Base-by-base conservation (phyloP, 768 basidiomycete genomes). In the Xerocomellus intermedius region DNA sequence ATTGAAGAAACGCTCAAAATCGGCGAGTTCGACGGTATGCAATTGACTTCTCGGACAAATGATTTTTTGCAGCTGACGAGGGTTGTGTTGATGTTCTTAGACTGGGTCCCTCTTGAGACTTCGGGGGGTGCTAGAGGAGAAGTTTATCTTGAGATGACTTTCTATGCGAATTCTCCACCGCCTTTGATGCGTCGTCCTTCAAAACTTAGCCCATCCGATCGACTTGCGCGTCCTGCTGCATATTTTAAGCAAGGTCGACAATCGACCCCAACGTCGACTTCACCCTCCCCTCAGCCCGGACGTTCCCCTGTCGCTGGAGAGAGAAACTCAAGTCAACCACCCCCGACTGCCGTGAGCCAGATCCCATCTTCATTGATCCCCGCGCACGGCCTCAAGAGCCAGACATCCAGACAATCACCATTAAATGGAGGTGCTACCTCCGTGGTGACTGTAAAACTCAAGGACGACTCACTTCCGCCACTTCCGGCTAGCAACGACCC, bases 61-160 rank as follows among this genome's bases (percentile, higher is more conserved):
- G 4, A 26, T 54, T 7, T 13, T 13, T 51, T 24, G 17, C 24
- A 28, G 16, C 47, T 68, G 42, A 62, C 50, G 19, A 41, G 17
- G 22, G 16, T 14, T 50, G 21, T n/a, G n/a, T 17, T 24, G 14
- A 17, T 54, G 28, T n/a, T n/a, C 26, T 28, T 33, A 90, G 89
- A 89, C 62, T 91, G 89, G 89, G 78, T 89, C 16, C 69, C 74
- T 42, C 76, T 91, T 42, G 73, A 77, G 52, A 72, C 79, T 32
- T 80, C 82, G 44, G 85, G 83, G 3, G 80, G 83, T 8, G 77
- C 83, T 49, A 84, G 90, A 22, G 95, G 95, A 7, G 91, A 97
- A 50, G 60, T 96, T 10, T 97, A 91, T 67, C 79, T 97, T 16
- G 95, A 98, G 70, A 88, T 97, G 84, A 98, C 95, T 2, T 98